Conservation (phyloP, 345 rosid species). For the Aquilaria yunnanensis region DNA sequence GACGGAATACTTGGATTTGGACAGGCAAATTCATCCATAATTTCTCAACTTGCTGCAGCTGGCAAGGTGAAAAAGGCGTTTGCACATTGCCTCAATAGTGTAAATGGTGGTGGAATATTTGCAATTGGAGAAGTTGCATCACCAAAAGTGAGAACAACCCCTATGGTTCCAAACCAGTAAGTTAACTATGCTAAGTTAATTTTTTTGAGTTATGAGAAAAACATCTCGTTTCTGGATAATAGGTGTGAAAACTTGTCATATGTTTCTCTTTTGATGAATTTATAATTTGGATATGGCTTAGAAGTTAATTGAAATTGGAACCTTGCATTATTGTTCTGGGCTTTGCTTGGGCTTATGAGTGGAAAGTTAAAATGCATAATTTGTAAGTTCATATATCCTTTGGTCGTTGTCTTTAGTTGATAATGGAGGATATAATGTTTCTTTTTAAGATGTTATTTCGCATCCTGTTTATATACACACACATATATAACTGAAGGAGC, state of each 20-base stretch:
- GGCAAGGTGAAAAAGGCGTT: constrained; percentile 59
- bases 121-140: constrained; percentile 65
- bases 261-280: not conserved
- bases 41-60: constrained; percentile 75
- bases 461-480: no score
- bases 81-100: constrained; percentile 79
- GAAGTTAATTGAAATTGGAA: no score
- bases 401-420: no score
- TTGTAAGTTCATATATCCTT: no score
- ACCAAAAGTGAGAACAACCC: constrained; percentile 64
- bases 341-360: no score
- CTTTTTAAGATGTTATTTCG: no score
- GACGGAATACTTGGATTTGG: constrained; percentile 96
- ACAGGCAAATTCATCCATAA: constrained; percentile 68
- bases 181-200: constrained; percentile 29
- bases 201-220: not conserved
- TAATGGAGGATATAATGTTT: no score
- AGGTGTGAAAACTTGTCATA: no score
- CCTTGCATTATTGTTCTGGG: no score
- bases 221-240: not conserved
- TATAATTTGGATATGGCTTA: not conserved
- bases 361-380: no score
- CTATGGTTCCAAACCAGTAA: constrained; percentile 71
- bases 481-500: no score
- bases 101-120: constrained; percentile 80